phyloP scores from a whole-genome alignment of 2,329 filamentous ascomycete species.

The Aspergillus felis region DNA sequence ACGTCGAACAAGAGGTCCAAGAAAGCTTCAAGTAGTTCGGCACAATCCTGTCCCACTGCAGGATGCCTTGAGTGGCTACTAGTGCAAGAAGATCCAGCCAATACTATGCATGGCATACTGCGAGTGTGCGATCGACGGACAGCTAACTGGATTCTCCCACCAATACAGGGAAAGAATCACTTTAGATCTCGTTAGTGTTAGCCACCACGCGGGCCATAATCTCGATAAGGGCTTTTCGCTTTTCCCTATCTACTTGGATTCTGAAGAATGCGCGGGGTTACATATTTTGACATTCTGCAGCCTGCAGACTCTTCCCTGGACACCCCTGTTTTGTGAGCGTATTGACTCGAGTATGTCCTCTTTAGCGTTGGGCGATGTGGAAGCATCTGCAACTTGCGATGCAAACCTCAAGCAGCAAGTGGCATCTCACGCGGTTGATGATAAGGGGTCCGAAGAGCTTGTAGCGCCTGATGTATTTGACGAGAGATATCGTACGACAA shows the following conservation, averaged over 20 bases:
- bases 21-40: no score
- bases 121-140: background rate
- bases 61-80: no score
- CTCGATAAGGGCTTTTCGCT: background rate
- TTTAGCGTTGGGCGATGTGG: background rate
- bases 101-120: no score
- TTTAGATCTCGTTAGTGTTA: background rate
- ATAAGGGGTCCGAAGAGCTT: conserved; percentile 30
- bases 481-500: conserved; percentile 48
- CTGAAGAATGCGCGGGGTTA: background rate
- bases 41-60: no score
- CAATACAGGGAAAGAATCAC: background rate
- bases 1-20: no score
- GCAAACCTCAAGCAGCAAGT: background rate
- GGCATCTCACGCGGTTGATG: background rate
- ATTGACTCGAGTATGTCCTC: background rate
- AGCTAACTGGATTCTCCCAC: background rate
- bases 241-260: background rate
- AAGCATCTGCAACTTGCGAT: background rate
- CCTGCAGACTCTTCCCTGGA: background rate
- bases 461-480: conserved; percentile 55
- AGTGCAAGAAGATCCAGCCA: no score
- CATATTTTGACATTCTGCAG: background rate
- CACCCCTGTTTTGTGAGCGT: background rate
- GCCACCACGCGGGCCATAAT: background rate